Evolutionary conservation across 768 basidiomycete species (phyloP).

Genomic region (Trametes cinnabarina): DNA sequence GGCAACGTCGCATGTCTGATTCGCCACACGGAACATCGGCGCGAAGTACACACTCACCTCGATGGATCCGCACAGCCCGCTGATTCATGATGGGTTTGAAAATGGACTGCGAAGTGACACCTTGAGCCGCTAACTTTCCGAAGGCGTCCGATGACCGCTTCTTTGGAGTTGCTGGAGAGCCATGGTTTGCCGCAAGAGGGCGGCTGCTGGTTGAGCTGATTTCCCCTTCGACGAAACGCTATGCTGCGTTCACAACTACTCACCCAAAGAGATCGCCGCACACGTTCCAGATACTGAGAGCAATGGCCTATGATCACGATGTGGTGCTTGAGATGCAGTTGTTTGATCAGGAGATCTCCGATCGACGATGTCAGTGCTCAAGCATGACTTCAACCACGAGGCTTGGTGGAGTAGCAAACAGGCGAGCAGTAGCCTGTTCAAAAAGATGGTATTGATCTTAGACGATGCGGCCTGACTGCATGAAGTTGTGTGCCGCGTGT

Average conservation of each 20-base stretch:
- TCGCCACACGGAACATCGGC: neutral
- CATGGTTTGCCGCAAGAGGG: no score
- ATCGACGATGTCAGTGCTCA: neutral
- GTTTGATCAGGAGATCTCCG: constrained; percentile 9
- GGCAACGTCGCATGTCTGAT: neutral
- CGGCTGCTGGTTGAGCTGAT: neutral
- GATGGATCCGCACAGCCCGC: neutral
- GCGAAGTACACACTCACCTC: neutral
- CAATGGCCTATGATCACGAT: neutral
- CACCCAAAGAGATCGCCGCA: constrained; percentile 5
- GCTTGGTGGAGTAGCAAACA: no score
- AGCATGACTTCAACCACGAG: no score
- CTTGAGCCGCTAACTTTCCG: constrained; percentile 4
- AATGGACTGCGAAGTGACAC: neutral
- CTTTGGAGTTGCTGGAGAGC: neutral
- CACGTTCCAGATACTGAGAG: constrained; percentile 2
- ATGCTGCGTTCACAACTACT: neutral
- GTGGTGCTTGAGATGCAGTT: neutral
- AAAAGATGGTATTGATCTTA: no score
- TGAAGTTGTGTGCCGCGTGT: no score
- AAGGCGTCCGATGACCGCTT: neutral
- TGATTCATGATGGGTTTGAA: neutral
- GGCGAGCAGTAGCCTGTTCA: no score
- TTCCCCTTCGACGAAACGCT: neutral
- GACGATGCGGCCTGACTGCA: no score